Evolutionary conservation across 75 land plant genomes (phyloP).

Genomic region (Azolla pinnata): DNA sequence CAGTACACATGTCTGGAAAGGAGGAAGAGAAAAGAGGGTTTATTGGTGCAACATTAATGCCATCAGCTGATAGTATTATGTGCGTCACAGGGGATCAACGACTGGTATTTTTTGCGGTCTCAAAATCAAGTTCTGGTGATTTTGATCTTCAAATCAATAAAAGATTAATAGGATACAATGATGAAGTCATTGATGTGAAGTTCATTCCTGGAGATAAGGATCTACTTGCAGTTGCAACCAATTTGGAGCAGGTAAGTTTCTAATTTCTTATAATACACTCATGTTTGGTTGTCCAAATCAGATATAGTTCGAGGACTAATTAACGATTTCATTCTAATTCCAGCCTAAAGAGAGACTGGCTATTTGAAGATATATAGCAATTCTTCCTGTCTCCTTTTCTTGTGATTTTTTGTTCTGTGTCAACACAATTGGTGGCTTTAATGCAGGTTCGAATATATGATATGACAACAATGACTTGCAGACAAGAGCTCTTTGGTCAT

Average conservation of each 20-base stretch:
- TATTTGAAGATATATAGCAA: too few relatives aligned
- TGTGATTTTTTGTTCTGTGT: too few relatives aligned
- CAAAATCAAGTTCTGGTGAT: slow-evolving; percentile 22
- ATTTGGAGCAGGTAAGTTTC: slow-evolving; percentile 92
- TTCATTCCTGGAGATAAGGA: slow-evolving; percentile 66
- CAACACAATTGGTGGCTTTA: too few relatives aligned
- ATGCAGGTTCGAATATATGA: slow-evolving; percentile 84
- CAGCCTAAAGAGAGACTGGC: too few relatives aligned
- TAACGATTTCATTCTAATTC: too few relatives aligned
- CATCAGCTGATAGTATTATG: slow-evolving; percentile 56
- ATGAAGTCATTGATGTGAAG: slow-evolving; percentile 77
- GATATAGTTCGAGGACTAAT: too few relatives aligned
- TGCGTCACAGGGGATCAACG: slow-evolving; percentile 91
- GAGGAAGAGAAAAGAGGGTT: slow-evolving; percentile 69
- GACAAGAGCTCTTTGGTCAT: slow-evolving; percentile 71
- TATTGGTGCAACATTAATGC: slow-evolving; percentile 51
- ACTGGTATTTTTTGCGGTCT: slow-evolving; percentile 51
- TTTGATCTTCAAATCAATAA: slow-evolving; percentile 36
- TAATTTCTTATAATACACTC: too few relatives aligned
- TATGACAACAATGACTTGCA: slow-evolving; percentile 63
- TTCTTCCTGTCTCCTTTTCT: too few relatives aligned
- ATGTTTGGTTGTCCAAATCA: too few relatives aligned
- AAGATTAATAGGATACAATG: slow-evolving; percentile 82
- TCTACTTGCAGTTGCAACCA: slow-evolving; percentile 86
- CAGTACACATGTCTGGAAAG: slow-evolving; percentile 35